Evolutionary conservation across 1,284 basidiomycete genomes (phyloP).

Genomic region (Termitomyces sp.): DNA sequence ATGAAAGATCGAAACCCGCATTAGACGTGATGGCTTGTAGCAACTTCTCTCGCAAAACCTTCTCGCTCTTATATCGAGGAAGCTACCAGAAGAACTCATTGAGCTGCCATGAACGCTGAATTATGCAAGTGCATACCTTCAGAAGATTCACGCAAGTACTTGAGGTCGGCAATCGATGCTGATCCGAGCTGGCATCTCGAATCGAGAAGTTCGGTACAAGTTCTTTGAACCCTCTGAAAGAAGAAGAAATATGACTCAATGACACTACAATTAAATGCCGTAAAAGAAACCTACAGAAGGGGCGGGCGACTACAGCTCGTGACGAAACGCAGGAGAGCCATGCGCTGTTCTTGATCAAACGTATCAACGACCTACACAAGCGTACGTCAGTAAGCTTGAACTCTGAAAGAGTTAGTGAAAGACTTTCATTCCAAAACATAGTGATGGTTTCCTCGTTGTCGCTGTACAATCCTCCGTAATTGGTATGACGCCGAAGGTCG

Average conservation of each 20-base stretch:
- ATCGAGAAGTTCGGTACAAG: slow-evolving; percentile 84
- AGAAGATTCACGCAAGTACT: slow-evolving; percentile 87
- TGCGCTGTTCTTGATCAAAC: slow-evolving; percentile 69
- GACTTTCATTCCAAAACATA: slow-evolving; percentile 68
- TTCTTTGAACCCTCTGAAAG: slow-evolving; percentile 76
- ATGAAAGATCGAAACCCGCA: slow-evolving; percentile 85
- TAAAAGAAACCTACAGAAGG: slow-evolving; percentile 45
- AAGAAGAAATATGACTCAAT: neutral
- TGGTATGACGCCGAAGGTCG: slow-evolving; percentile 71
- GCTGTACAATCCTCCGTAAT: slow-evolving; percentile 75
- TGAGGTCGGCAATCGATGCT: slow-evolving; percentile 72
- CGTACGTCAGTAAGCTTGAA: neutral
- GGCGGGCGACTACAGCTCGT: slow-evolving; percentile 90
- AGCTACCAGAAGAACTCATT: slow-evolving; percentile 36
- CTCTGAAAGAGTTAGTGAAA: neutral
- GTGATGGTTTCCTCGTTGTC: slow-evolving; percentile 66
- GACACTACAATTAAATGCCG: neutral
- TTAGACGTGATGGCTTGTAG: slow-evolving; percentile 80
- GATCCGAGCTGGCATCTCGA: slow-evolving; percentile 69
- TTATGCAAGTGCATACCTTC: slow-evolving; percentile 44
- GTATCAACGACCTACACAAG: slow-evolving; percentile 62
- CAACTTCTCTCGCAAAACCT: slow-evolving; percentile 68
- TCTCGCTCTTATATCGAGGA: slow-evolving; percentile 62
- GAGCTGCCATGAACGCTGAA: neutral
- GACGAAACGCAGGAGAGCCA: slow-evolving; percentile 78